Base-by-base conservation (phyloP, 768 basidiomycete species). In the Krasilnikovozyma curviuscula region DNA sequence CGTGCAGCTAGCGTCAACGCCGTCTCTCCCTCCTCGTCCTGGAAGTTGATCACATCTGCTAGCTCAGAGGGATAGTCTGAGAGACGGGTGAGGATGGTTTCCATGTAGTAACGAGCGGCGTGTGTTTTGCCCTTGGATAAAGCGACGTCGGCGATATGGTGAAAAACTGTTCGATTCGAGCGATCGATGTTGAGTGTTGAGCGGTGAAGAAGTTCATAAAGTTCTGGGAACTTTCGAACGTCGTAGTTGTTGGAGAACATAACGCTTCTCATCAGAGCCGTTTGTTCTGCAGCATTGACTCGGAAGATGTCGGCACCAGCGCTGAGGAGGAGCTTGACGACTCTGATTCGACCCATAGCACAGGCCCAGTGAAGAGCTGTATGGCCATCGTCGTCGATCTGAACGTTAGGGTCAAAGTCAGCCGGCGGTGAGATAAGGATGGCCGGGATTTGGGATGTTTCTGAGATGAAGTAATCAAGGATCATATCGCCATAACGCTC, bases 241-340 rank as follows among this genome's bases (percentile, higher is more conserved):
- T 98, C 93, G 62, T 98, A 98, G 63, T 97, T 98, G 66, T 98
- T 98, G 42, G 85, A 84, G 64, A 97, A 98, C 91, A 97, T 97
- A 57, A 98, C 93, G 59, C 80, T 81, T 14, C 93, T 83, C 93
- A 98, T 98, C 35, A 98, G 68, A 1, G 91, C 81, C 13, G 93
- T 97, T 65, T 97, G 93, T 3, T 93, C 93, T 10, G 85, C 76
- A 59, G 81, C 83, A 68, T 97, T 98, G 55, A 89, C 86, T 56
- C 82, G 79, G 71, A 91, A 98, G 55, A 93, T 85, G 62, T 95
- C 88, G 13, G 91, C 91, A 18, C 89, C 88, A 3, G 89, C 83
- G 0, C 84, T 81, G 34, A 98, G 71, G 24, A 98, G 72, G 7
- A 95, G 71, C 62, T 95, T 95, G 57, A 97, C 86, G 53, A 97